Evolutionary conservation across 176 grass and related monocot species (phyloP).

Genomic region (Pontederia paniculata): DNA sequence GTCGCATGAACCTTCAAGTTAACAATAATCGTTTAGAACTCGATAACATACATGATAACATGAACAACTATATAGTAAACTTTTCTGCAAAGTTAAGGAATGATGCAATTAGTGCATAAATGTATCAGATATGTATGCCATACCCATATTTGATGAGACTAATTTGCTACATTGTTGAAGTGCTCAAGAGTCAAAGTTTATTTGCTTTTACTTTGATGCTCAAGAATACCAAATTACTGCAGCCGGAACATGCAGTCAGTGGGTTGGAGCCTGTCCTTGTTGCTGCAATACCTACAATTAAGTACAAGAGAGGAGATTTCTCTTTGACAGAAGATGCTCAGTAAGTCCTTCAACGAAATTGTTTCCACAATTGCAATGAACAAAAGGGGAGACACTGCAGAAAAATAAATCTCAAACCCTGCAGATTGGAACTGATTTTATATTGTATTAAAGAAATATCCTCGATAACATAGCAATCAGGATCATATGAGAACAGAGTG

Average conservation of each 20-base stretch:
- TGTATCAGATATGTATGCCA: too few species aligned
- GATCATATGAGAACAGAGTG: too few species aligned
- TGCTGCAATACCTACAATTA: conserved; percentile 70
- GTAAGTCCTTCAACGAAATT: conserved; percentile 40
- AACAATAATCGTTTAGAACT: too few species aligned
- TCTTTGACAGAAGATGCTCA: conserved; percentile 75
- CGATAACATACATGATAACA: too few species aligned
- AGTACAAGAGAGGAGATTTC: conserved; percentile 48
- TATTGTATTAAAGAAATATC: background rate
- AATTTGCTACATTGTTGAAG: background rate
- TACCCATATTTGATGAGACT: too few species aligned
- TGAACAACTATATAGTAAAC: too few species aligned
- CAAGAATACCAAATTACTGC: conserved; percentile 12
- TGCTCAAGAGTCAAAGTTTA: background rate
- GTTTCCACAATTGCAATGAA: too few species aligned
- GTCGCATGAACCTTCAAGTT: too few species aligned
- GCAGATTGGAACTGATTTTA: background rate
- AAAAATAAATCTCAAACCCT: too few species aligned
- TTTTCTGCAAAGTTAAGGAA: too few species aligned
- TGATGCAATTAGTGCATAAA: too few species aligned
- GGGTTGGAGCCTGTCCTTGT: conserved; percentile 83
- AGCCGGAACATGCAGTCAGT: conserved; percentile 40
- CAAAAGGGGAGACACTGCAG: too few species aligned
- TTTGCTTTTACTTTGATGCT: conserved; percentile 14
- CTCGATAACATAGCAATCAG: background rate